Base-by-base conservation (phyloP, 202 grass and related monocot genomes). In the Carex sylvatica region DNA sequence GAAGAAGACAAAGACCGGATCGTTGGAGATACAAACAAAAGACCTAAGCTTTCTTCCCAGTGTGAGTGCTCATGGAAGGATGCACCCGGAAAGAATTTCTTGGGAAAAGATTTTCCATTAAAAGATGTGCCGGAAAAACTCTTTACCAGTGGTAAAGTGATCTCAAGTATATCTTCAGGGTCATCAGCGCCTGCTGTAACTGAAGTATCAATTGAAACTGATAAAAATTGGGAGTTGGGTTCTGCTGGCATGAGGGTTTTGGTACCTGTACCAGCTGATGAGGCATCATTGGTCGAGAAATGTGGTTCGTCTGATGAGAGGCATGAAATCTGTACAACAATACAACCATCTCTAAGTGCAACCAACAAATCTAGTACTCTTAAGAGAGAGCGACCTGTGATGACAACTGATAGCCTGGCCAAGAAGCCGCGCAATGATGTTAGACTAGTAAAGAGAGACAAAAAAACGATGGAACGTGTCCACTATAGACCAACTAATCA, bases 201-300 rank as follows among this genome's bases (percentile, higher is more conserved):
- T 81, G 90, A 93, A 82, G 85, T 91, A 85, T 91, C 88, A 72
- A 74, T 70, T 54, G 87, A 91, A 92, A 76, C 84, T 87, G 89
- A 90, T 87, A 61, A 65, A 65, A 91, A 91, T 58, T 92, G 85
- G 82, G 60, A 79, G 31, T 67, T 70, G 9, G 79, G 88, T 16
- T 83, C 66, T 87, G 70, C 65, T 65, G 59, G 52, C 81, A 71
- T 84, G 78, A 82, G 84, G 79, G 71, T 78, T 38, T 66, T 80
- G 59, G 80, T 82, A 81, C 60, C 44, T n/a, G 23, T 79, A 22
- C 30, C 85, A 76, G 84, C 86, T 83, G 96, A 93, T 74, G 89
- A 98, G 89, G 88, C 83, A 79, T 98, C 96, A 87, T 86, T 87
- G 81, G 88, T 90, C 52, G 92, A 93, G 42, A 93, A 92, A 88